phyloP scores from a whole-genome alignment of 768 basidiomycete genomes.

The Flagelloscypha sp. region DNA sequence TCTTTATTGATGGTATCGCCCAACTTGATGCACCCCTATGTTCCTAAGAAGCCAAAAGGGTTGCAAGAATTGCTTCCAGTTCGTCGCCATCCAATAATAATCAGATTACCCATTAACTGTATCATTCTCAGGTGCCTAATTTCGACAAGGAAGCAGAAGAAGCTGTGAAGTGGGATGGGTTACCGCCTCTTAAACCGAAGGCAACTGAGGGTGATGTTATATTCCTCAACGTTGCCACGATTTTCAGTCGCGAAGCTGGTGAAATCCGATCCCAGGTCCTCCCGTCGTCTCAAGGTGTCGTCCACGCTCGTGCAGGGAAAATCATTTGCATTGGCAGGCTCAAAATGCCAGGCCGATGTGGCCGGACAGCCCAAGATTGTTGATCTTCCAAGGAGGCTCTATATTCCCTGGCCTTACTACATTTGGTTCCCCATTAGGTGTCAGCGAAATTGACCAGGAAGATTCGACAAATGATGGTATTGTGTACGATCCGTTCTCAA shows the following conservation, averaged over 20 bases:
- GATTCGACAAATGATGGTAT: slow-evolving; percentile 62
- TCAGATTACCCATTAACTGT: too few relatives aligned
- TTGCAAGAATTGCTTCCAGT: slow-evolving; percentile 25
- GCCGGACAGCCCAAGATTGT: slow-evolving; percentile 27
- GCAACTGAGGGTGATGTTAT: slow-evolving; percentile 30
- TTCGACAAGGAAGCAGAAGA: slow-evolving; percentile 61
- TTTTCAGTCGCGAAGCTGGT: slow-evolving; percentile 27
- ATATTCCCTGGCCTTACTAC: slow-evolving; percentile 59
- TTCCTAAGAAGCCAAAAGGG: slow-evolving; percentile 40
- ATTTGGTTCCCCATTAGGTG: slow-evolving; percentile 64
- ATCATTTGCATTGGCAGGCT: slow-evolving; percentile 40
- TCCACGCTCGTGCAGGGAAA: slow-evolving; percentile 37
- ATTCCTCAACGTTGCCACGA: slow-evolving; percentile 55
- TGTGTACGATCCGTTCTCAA: slow-evolving; percentile 43
- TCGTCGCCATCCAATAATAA: not conserved
- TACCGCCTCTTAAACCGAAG: slow-evolving; percentile 57
- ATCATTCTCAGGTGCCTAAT: slow-evolving; percentile 52
- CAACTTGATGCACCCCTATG: slow-evolving; percentile 47
- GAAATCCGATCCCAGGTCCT: slow-evolving; percentile 18
- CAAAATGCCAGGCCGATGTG: slow-evolving; percentile 15
- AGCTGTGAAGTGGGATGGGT: slow-evolving; percentile 58
- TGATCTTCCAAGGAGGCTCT: slow-evolving; percentile 63
- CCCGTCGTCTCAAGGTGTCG: slow-evolving; percentile 20
- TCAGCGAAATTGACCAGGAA: slow-evolving; percentile 63
- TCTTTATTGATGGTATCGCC: slow-evolving; percentile 83